Percentiles rank a stretch among this genome's conserved stretches.
phyloP scores from a whole-genome alignment of 371 early-diverging fungal genomes.

The Mucor irregularis region DNA sequence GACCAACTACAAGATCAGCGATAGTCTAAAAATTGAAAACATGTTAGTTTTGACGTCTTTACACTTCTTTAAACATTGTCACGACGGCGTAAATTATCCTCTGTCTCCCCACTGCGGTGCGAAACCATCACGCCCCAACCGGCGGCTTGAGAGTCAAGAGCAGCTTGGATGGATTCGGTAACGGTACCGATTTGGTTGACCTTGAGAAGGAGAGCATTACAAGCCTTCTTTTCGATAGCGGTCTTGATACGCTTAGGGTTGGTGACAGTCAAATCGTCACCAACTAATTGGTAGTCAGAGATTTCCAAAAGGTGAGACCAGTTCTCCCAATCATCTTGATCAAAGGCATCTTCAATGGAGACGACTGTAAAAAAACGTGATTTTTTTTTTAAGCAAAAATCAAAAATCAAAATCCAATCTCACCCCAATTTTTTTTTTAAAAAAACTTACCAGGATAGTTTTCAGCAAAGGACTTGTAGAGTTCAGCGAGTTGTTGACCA shows the following conservation, averaged over 20 bases:
- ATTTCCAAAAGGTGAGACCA: conserved; percentile 82
- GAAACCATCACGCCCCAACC: conserved; percentile 99
- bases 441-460: conserved; percentile 82
- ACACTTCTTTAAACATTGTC: background rate
- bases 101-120: conserved; percentile 99
- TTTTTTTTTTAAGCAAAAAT: background rate
- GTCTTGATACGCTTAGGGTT: conserved; percentile 92
- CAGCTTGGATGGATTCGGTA: conserved; percentile 91
- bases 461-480: conserved; percentile 84
- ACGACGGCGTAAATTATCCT: conserved; percentile 94
- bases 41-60: background rate
- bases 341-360: conserved; percentile 99
- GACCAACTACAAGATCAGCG: conserved; percentile 97
- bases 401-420: background rate
- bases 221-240: conserved; percentile 93
- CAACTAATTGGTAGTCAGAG: conserved; percentile 90
- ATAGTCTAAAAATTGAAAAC: conserved; percentile 69
- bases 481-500: conserved; percentile 82
- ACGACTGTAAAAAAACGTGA: conserved; percentile 53
- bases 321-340: conserved; percentile 98
- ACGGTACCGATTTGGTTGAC: conserved; percentile 99
- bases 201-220: conserved; percentile 97
- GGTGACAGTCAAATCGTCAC: conserved; percentile 99
- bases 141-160: conserved; percentile 69
- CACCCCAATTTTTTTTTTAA: background rate